Evolutionary conservation across 2,329 filamentous ascomycete species (phyloP), one percentile per base, ranked within the genome.

Genomic region (Colletotrichum tamarilloi): DNA sequence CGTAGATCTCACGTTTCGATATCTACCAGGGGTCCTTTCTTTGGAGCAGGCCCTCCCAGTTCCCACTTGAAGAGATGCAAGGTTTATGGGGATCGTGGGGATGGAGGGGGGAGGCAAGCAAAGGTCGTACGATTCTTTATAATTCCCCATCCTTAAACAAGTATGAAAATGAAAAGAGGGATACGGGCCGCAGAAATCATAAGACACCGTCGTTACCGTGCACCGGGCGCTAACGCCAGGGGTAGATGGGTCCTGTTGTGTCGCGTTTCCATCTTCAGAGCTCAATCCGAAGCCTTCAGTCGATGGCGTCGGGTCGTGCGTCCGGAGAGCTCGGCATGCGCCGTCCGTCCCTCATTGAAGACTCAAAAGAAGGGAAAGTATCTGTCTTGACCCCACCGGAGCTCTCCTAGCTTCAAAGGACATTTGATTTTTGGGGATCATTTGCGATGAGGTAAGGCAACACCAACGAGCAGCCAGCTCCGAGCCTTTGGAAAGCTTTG

Each of bases 41-140:
- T 58, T 11, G n/a, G 5, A 58, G 59, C 42, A 69, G 22, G 35
- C 69, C 42, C 60, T 72, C 59, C 66, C 69, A 55, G 59, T 66
- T 49, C 53, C 65, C 67, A 67, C 46, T 62, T 53, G 26, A 32
- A 42, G 35, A 56, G 35, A 63, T 14, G 35, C 56, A 42, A 49
- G 63, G 12, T 35, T 49, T 46, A 42, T 35, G 30, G n/a, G 2
- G 30, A 26, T 16, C 19, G 46, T 19, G 46, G 42, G 42, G 42
- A 49, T 19, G 19, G 19, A 16, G 58, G 38, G 14, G 16, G 24
- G 42, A 12, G 49, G 4, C 12, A 22, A 6, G 11, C 28, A 11
- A 53, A 53, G 60, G 28, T 63, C 42, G 46, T 6, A 5, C 16
- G 35, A 46, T 53, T 53, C 46, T 32, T 63, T 62, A 35, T 63